Evolutionary conservation across 2,329 filamentous ascomycete genomes (phyloP).

Genomic region (Stagonosporopsis chrysanthemi): DNA sequence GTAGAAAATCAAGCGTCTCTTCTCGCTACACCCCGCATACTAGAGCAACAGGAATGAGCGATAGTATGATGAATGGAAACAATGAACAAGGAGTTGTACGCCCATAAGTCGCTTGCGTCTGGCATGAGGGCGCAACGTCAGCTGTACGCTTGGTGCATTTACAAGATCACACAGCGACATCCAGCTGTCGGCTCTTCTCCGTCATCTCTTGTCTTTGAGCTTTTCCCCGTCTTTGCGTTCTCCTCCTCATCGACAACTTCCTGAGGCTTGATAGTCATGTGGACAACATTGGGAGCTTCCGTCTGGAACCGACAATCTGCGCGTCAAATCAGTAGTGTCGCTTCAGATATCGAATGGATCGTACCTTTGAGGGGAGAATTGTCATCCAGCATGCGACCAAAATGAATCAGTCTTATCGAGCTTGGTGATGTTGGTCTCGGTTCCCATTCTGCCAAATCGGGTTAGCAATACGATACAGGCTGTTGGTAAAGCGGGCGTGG

Average conservation of each 20-base stretch:
- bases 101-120: neutral
- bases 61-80: neutral
- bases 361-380: constrained; percentile 84
- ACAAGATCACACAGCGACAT: constrained; percentile 72
- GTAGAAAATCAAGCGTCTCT: neutral
- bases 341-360: neutral
- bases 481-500: constrained; percentile 13
- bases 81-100: neutral
- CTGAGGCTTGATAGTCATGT: constrained; percentile 90
- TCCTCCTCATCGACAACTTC: constrained; percentile 83
- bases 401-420: constrained; percentile 89
- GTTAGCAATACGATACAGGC: constrained; percentile 29
- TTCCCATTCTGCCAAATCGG: constrained; percentile 73
- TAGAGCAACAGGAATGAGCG: neutral
- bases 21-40: neutral
- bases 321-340: neutral
- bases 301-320: constrained; percentile 80
- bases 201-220: constrained; percentile 58
- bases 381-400: constrained; percentile 89
- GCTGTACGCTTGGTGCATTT: constrained; percentile 26
- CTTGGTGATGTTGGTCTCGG: constrained; percentile 83
- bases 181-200: constrained; percentile 63
- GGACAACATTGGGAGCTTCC: constrained; percentile 82
- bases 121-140: neutral
- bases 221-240: constrained; percentile 73